These are phyloP conservation scores for Ophiocordyceps camponoti-rufipedis DNA, from an alignment of 2,329 filamentous ascomycete genomes.

Conservation along the genomic window DNA sequence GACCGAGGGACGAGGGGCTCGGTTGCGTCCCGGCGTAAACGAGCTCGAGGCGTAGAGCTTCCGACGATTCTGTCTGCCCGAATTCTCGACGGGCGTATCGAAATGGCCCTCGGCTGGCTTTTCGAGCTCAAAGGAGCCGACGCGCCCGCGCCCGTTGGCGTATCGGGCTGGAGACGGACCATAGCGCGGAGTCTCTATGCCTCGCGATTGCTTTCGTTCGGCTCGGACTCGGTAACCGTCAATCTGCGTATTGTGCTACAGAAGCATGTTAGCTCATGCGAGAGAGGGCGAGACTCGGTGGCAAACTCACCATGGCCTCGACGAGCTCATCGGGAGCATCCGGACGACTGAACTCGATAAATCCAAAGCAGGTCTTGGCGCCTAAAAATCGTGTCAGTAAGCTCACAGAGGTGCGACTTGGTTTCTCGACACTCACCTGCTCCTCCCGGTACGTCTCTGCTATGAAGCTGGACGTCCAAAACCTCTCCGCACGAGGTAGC, in stretches of 20 bases:
- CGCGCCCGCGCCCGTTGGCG: not conserved
- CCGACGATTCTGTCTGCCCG: not conserved
- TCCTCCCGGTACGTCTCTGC: conserved; percentile 7
- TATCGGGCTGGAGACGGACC: not conserved
- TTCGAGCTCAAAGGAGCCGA: conserved; percentile 2
- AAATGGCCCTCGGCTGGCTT: not conserved
- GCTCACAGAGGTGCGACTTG: not conserved
- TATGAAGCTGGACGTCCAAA: conserved; percentile 9
- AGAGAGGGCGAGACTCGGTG: not conserved
- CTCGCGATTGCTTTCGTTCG: conserved; percentile 16
- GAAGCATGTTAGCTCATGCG: conserved; percentile 2
- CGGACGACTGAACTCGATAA: conserved; percentile 20
- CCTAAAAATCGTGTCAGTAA: conserved; percentile 1
- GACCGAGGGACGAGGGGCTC: conserved; percentile 2
- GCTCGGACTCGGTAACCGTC: conserved; percentile 16
- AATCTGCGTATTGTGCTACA: conserved; percentile 15
- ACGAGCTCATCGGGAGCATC: conserved; percentile 19
- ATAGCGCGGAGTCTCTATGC: conserved; percentile 6
- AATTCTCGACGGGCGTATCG: not conserved
- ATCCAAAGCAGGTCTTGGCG: conserved; percentile 12
- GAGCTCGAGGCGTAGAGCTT: conserved; percentile 2
- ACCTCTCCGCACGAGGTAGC: conserved; percentile 21
- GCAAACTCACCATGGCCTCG: conserved; percentile 15
- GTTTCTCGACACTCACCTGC: conserved; percentile 2
- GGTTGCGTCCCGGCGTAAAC: conserved; percentile 2